Conservation (phyloP, 768 basidiomycete genomes). For the Tylopilus cervinicoccineus region DNA sequence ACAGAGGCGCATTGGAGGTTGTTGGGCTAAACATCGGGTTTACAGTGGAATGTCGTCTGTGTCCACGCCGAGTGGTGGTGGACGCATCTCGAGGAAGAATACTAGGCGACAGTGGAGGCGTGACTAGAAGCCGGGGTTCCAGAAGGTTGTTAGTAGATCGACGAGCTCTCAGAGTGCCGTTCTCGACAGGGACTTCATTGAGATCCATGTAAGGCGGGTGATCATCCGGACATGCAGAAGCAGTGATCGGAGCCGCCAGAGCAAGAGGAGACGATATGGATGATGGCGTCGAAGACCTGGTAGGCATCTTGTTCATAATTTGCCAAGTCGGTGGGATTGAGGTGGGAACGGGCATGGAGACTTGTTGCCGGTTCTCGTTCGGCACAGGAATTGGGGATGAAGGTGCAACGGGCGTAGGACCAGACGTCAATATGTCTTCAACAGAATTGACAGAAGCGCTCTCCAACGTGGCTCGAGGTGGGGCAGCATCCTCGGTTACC, state of each 20-base stretch:
- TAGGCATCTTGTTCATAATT: slow-evolving; percentile 47
- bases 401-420: slow-evolving; percentile 69
- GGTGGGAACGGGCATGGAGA: slow-evolving; percentile 36
- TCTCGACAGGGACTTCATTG: slow-evolving; percentile 43
- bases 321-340: slow-evolving; percentile 46
- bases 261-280: slow-evolving; percentile 87
- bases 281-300: slow-evolving; percentile 83
- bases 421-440: slow-evolving; percentile 39
- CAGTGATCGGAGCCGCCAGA: slow-evolving; percentile 79
- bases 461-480: slow-evolving; percentile 11
- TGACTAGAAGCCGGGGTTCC: slow-evolving; percentile 62
- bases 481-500: slow-evolving; percentile 18
- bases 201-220: slow-evolving; percentile 62
- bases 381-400: slow-evolving; percentile 36
- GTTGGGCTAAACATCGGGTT: slow-evolving; percentile 61
- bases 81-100: slow-evolving; percentile 50
- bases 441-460: slow-evolving; percentile 17
- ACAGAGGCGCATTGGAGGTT: slow-evolving; percentile 54
- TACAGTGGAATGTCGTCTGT: slow-evolving; percentile 71
- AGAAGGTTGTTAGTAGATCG: slow-evolving; percentile 64
- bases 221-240: slow-evolving; percentile 58
- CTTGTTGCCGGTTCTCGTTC: slow-evolving; percentile 22
- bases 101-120: slow-evolving; percentile 67
- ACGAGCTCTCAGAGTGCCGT: slow-evolving; percentile 52
- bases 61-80: slow-evolving; percentile 46